Percentiles rank a stretch among this genome's conserved stretches.
Evolutionary conservation across 2,329 filamentous ascomycete species (phyloP).

Genomic region (Aspergillus sojae): DNA sequence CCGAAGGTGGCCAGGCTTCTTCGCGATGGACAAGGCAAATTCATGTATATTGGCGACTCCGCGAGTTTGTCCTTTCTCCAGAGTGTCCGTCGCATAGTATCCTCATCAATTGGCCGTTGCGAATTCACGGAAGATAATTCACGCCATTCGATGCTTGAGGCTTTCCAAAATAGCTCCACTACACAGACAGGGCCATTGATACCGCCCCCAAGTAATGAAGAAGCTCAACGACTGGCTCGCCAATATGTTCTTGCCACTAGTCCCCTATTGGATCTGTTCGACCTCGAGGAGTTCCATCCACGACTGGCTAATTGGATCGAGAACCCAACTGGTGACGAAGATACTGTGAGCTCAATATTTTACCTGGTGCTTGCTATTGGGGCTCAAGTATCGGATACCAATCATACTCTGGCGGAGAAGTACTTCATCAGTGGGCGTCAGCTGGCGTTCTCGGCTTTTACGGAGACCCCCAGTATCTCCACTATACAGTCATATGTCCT

Average conservation of each 20-base stretch:
- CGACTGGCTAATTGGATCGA: conserved; percentile 42
- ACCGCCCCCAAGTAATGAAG: conserved; percentile 37
- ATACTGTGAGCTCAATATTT: conserved; percentile 51
- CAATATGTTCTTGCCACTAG: conserved; percentile 51
- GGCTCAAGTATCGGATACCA: conserved; percentile 44
- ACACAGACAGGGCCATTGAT: conserved; percentile 32
- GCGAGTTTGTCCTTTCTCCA: conserved; percentile 57
- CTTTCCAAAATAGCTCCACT: conserved; percentile 37
- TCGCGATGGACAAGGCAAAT: conserved; percentile 55
- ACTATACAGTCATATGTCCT: conserved; percentile 56
- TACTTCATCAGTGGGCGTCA: conserved; percentile 53
- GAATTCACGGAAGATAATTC: conserved; percentile 45
- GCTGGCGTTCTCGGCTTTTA: conserved; percentile 49
- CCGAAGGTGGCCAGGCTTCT: conserved; percentile 49
- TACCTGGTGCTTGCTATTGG: conserved; percentile 56
- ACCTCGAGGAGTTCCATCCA: conserved; percentile 46
- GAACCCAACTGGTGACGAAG: conserved; percentile 40
- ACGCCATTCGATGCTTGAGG: conserved; percentile 47
- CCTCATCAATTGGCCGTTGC: conserved; percentile 47
- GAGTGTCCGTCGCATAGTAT: conserved; percentile 54
- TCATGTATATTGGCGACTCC: conserved; percentile 59
- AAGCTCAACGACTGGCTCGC: conserved; percentile 45
- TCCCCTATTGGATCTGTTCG: conserved; percentile 53
- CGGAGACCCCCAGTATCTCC: conserved; percentile 52
- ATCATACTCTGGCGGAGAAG: conserved; percentile 47